Evolutionary conservation across 108 stramenopile genomes (phyloP).

Genomic region (Fragilariopsis cylindrus): DNA sequence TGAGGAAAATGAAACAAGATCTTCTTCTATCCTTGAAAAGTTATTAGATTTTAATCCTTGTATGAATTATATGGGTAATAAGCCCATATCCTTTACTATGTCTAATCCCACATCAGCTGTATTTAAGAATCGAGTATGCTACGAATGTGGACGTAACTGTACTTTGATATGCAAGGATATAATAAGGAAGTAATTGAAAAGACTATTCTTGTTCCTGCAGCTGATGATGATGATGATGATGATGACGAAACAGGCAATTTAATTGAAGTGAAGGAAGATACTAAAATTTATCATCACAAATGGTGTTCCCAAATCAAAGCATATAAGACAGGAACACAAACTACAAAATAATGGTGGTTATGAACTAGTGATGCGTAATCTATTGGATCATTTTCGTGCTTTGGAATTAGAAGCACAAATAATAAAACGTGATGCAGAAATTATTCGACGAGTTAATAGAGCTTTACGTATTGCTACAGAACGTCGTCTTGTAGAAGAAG

Average conservation of each 20-base stretch:
- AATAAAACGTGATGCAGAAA: background rate
- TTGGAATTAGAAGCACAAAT: conserved; percentile 1
- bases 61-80: background rate
- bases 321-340: background rate
- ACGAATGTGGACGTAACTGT: conserved; percentile 1
- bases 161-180: background rate
- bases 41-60: conserved; percentile 1
- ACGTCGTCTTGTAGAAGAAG: no score
- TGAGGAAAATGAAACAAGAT: background rate
- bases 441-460: no score
- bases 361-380: background rate
- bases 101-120: background rate
- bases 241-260: background rate
- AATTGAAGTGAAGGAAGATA: background rate
- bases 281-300: conserved; percentile 1
- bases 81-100: background rate
- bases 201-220: background rate
- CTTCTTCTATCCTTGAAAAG: background rate
- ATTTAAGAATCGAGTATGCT: background rate
- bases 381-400: conserved; percentile 2
- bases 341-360: no score
- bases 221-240: no score
- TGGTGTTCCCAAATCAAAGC: background rate
- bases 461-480: no score
- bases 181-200: background rate